These are phyloP conservation scores for Phytopythium sindhum DNA, from an alignment of 352 stramenopile genomes.

Conservation along the genomic window DNA sequence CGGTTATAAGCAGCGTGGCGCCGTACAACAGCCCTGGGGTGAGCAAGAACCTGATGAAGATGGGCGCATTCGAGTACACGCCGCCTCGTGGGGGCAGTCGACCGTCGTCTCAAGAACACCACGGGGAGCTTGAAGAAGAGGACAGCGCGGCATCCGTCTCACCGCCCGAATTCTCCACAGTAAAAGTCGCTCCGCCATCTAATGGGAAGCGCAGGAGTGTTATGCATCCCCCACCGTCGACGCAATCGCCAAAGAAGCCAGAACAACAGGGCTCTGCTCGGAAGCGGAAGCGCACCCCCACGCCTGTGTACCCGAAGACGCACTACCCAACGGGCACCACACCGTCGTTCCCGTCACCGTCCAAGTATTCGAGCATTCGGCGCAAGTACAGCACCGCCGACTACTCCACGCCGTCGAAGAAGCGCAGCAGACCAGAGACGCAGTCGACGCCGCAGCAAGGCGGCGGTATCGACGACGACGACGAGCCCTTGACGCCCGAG, in stretches of 20 bases:
- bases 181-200: slow-evolving; percentile 11
- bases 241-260: not conserved
- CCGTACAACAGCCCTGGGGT: slow-evolving; percentile 48
- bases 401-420: slow-evolving; percentile 39
- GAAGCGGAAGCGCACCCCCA: slow-evolving; percentile 48
- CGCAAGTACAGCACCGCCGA: slow-evolving; percentile 66
- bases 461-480: slow-evolving; percentile 38
- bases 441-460: slow-evolving; percentile 18
- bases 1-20: slow-evolving; percentile 74
- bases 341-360: slow-evolving; percentile 26
- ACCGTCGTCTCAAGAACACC: slow-evolving; percentile 3
- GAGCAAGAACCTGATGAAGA: slow-evolving; percentile 80
- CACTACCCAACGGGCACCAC: slow-evolving; percentile 28
- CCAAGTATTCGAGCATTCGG: slow-evolving; percentile 41
- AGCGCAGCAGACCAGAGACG: slow-evolving; percentile 16
- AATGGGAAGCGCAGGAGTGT: not conserved
- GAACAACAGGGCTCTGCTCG: slow-evolving; percentile 16
- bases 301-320: slow-evolving; percentile 47
- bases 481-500: slow-evolving; percentile 55
- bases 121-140: slow-evolving; percentile 15
- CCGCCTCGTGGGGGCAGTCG: slow-evolving; percentile 35
- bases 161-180: slow-evolving; percentile 55
- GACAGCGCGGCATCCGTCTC: slow-evolving; percentile 33
- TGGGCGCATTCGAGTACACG: slow-evolving; percentile 75
- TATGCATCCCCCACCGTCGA: not conserved